Evolutionary conservation across 2,329 filamentous ascomycete genomes (phyloP), one percentile per base, ranked within the genome.

Genomic region (Amesomyces nigricolor): DNA sequence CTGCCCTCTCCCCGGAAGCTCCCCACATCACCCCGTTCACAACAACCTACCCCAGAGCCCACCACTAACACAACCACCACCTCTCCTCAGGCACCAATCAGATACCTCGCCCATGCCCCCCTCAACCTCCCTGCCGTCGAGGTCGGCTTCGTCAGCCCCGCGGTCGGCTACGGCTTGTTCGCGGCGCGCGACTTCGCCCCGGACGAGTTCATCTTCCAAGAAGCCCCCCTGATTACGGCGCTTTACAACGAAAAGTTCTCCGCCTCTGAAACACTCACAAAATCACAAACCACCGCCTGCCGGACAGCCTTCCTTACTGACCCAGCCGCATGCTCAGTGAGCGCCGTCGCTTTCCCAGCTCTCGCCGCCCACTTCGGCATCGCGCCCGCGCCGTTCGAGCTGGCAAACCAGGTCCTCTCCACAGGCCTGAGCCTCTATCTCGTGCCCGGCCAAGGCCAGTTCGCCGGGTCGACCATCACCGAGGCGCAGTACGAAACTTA

Each of bases 91-190:
- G 11, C 58, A 11, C 62, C 62, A 5, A 8, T 48, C 0, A 35
- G 38, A 6, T 38, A 53, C 42, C 53, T 59, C 7, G 3, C 38
- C 39, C 30, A 26, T 9, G 53, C 61, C 0, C 63, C 63, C 9
- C 32, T 45, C 30, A 17, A 60, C 47, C 37, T 37, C 2, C 51
- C 58, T 7, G 61, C 60, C 13, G 57, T 65, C 2, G 45, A 50
- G 8, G 29, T 65, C 29, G 56, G 49, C 38, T 44, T 63, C 29
- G 56, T 63, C 32, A 59, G 61, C 57, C 49, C 59, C 1, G 35
- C 47, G 14, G 50, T 70, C 5, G 67, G 67, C 46, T 66, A 66
- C 46, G 65, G 67, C 46, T 62, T 70, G 47, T 68, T 65, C 48
- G 67, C 68, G 6, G 56, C 62, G n/a, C 61, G 62, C 16, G 47